phyloP scores from a whole-genome alignment of 768 basidiomycete species.

The Fomitopsis pulvina region DNA sequence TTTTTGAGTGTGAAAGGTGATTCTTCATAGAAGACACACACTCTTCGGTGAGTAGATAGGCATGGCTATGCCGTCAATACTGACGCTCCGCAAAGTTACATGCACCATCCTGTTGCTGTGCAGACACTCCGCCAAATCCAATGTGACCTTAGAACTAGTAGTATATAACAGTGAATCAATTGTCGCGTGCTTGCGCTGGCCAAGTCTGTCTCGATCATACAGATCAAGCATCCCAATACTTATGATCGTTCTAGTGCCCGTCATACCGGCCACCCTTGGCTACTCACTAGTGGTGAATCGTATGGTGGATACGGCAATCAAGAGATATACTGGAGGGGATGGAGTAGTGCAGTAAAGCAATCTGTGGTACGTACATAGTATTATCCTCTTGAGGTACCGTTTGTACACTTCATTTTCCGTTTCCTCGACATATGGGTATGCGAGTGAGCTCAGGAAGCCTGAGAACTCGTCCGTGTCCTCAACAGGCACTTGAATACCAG shows the following conservation, averaged over 20 bases:
- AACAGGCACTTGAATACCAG: conserved; percentile 87
- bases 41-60: too few species aligned
- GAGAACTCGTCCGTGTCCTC: conserved; percentile 62
- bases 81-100: too few species aligned
- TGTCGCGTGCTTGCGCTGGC: neutral
- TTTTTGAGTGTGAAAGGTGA: conserved; percentile 32
- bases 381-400: conserved; percentile 44
- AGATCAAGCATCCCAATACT: neutral
- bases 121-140: too few species aligned
- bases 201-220: neutral
- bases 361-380: neutral
- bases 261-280: too few species aligned
- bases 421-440: conserved; percentile 89
- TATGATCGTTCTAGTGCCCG: neutral
- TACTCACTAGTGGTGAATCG: too few species aligned
- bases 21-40: too few species aligned
- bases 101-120: too few species aligned
- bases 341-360: neutral
- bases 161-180: too few species aligned
- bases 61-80: neutral
- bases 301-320: too few species aligned
- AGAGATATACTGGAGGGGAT: too few species aligned
- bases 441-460: conserved; percentile 67
- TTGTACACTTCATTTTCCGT: conserved; percentile 84
- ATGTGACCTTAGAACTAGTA: neutral